phyloP scores from a whole-genome alignment of 1,284 basidiomycete genomes.

The Boletus subluridellus region DNA sequence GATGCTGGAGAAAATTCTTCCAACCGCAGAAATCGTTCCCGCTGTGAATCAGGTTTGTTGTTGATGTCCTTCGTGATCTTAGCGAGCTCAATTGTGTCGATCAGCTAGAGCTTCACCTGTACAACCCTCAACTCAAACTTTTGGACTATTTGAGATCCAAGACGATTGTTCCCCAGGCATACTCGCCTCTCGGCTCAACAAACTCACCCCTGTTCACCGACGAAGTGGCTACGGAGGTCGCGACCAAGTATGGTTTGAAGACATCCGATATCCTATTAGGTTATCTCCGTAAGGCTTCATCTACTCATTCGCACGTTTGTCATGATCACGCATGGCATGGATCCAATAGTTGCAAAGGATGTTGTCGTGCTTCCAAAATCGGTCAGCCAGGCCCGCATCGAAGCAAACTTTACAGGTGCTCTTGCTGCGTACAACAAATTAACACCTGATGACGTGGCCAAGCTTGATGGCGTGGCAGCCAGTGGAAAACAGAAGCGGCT shows the following conservation, averaged over 20 bases:
- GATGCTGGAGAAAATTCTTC: conserved; percentile 61
- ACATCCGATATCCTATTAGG: conserved; percentile 66
- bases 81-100: conserved; percentile 12
- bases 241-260: conserved; percentile 55
- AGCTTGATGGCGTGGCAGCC: conserved; percentile 64
- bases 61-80: not conserved
- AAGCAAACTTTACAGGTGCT: conserved; percentile 61
- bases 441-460: conserved; percentile 55
- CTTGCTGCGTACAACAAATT: conserved; percentile 50
- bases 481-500: conserved; percentile 66
- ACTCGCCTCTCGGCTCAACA: conserved; percentile 80
- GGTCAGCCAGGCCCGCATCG: conserved; percentile 71
- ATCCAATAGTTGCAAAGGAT: conserved; percentile 53
- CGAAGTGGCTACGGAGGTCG: conserved; percentile 61
- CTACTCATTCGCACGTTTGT: conserved; percentile 2
- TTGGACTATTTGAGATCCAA: conserved; percentile 64
- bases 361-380: conserved; percentile 73
- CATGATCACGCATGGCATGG: not conserved
- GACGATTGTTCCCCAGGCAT: conserved; percentile 74
- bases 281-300: conserved; percentile 51
- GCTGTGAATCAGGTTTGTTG: conserved; percentile 58
- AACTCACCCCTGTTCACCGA: conserved; percentile 69
- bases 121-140: conserved; percentile 74
- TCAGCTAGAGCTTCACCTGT: conserved; percentile 72
- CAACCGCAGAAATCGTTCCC: conserved; percentile 54